Conservation (phyloP, 139 green algal genomes). For the Asterochloris erici region DNA sequence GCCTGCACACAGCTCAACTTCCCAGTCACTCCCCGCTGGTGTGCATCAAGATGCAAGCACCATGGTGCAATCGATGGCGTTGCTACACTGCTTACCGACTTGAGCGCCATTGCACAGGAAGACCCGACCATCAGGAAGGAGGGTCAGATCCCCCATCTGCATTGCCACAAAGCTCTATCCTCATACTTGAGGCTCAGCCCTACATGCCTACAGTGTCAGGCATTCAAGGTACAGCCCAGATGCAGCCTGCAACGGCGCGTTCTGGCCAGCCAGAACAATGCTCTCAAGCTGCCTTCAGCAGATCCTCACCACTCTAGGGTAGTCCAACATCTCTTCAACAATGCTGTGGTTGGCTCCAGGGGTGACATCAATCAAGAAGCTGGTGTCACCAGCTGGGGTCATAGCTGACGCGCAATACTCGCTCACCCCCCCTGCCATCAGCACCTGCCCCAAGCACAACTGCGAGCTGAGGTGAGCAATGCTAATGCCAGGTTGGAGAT, state of each 20-base stretch:
- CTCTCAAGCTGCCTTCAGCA: too few relatives aligned
- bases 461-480: background rate
- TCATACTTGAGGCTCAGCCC: too few relatives aligned
- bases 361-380: constrained; percentile 8
- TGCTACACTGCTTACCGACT: background rate
- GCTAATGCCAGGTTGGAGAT: background rate
- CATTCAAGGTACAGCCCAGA: too few relatives aligned
- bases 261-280: too few relatives aligned
- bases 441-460: background rate
- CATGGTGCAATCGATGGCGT: background rate
- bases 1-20: background rate
- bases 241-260: too few relatives aligned
- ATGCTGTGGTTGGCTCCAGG: constrained; percentile 1
- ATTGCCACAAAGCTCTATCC: background rate
- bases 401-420: constrained; percentile 4
- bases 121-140: constrained; percentile 1
- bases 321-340: background rate
- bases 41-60: background rate
- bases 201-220: too few relatives aligned
- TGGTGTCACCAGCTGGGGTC: background rate
- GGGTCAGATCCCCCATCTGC: constrained; percentile 14
- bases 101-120: constrained; percentile 16
- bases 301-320: constrained; percentile 6
- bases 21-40: background rate
- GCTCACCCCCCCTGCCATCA: background rate